These are phyloP conservation scores for Allium fistulosum DNA, from an alignment of 106 monocot genomes.

Conservation along the genomic window DNA sequence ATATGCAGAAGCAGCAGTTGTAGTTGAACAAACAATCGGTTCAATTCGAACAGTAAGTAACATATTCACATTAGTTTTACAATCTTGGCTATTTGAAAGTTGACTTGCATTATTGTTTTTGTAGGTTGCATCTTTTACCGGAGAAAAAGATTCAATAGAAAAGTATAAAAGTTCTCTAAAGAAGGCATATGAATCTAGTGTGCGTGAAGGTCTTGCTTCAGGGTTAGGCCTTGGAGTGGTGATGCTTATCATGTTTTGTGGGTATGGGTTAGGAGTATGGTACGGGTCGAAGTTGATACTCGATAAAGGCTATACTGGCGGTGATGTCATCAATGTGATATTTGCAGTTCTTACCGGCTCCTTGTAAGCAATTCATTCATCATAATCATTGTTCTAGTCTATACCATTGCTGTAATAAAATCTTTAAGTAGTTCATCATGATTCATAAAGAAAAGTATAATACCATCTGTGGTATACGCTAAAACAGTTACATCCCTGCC, in stretches of 20 bases:
- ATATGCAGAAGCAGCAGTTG: slow-evolving; percentile 51
- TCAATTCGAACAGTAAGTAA: slow-evolving; percentile 68
- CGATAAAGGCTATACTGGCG: slow-evolving; percentile 61
- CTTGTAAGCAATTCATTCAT: slow-evolving; percentile 40
- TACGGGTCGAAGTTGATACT: slow-evolving; percentile 61
- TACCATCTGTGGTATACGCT: too few relatives aligned
- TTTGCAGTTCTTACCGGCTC: slow-evolving; percentile 55
- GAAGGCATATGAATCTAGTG: slow-evolving; percentile 37
- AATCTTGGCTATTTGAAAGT: neutral
- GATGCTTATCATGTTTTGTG: slow-evolving; percentile 37
- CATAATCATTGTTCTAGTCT: neutral
- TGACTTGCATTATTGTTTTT: neutral
- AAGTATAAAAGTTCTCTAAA: slow-evolving; percentile 35
- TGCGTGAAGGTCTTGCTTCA: slow-evolving; percentile 40
- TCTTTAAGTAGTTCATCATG: too few relatives aligned
- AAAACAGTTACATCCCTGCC: too few relatives aligned
- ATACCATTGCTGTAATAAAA: neutral
- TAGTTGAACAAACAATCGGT: slow-evolving; percentile 69
- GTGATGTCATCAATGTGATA: slow-evolving; percentile 48
- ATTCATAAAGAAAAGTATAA: too few relatives aligned
- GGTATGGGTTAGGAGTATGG: slow-evolving; percentile 55
- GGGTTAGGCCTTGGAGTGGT: slow-evolving; percentile 57
- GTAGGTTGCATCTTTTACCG: slow-evolving; percentile 74
- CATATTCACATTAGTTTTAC: neutral
- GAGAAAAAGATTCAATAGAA: slow-evolving; percentile 38